Evolutionary conservation across 441 rosid genomes (phyloP).

Genomic region (Adansonia madagascariensis): DNA sequence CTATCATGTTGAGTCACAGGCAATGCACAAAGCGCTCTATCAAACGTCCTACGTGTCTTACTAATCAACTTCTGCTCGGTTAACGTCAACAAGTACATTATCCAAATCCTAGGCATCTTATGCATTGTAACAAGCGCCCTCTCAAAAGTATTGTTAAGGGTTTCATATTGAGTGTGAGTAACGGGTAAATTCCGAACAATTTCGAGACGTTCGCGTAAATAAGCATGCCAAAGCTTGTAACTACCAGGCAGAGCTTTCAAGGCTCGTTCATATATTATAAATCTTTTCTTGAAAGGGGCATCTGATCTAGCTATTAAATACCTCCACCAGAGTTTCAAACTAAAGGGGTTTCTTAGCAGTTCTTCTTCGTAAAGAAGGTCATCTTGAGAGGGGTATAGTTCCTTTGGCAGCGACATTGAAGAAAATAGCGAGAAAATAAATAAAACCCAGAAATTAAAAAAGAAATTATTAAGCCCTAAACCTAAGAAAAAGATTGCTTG

Average conservation of each 20-base stretch:
- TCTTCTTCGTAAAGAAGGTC: conserved; percentile 89
- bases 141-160: conserved; percentile 85
- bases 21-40: conserved; percentile 84
- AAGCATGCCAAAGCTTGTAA: conserved; percentile 87
- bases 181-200: conserved; percentile 72
- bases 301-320: conserved; percentile 74
- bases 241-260: conserved; percentile 88
- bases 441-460: neutral
- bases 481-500: neutral
- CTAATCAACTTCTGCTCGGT: conserved; percentile 63
- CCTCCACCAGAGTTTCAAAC: conserved; percentile 94
- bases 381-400: conserved; percentile 77
- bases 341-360: conserved; percentile 75
- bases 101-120: conserved; percentile 95
- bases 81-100: conserved; percentile 75
- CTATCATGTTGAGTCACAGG: conserved; percentile 95
- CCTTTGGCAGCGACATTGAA: conserved; percentile 54
- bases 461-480: neutral
- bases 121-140: conserved; percentile 90
- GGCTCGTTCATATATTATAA: conserved; percentile 82
- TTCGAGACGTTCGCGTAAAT: conserved; percentile 76
- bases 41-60: conserved; percentile 63
- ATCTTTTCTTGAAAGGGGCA: conserved; percentile 68
- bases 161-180: conserved; percentile 65
- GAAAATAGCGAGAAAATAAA: neutral